Percentiles rank a stretch among this genome's conserved stretches.
phyloP scores from a whole-genome alignment of 495 filamentous ascomycete species.

The Penicillium taxi region DNA sequence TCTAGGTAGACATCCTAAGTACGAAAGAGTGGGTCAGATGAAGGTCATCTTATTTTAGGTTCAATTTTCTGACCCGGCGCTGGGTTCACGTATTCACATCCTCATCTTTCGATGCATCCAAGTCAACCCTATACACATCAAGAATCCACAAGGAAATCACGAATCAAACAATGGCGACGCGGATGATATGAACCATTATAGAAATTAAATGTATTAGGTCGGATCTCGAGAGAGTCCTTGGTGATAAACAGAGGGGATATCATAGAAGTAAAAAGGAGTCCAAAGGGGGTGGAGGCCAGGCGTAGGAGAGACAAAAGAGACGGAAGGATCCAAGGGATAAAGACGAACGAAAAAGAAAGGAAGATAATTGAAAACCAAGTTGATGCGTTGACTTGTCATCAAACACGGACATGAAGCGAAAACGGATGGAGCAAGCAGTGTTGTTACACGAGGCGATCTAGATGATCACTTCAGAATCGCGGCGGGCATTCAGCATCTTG shows the following conservation, averaged over 20 bases:
- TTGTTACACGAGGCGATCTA: conserved; percentile 32
- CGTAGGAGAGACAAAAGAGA: conserved; percentile 16
- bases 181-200: conserved; percentile 18
- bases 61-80: conserved; percentile 11
- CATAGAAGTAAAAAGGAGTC: conserved; percentile 24
- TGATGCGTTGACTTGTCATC: conserved; percentile 43
- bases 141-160: conserved; percentile 14
- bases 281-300: conserved; percentile 6
- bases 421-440: conserved; percentile 27
- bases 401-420: conserved; percentile 39
- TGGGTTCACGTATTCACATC: conserved; percentile 4
- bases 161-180: conserved; percentile 17
- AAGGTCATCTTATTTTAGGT: conserved; percentile 17
- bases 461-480: too few relatives aligned
- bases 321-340: conserved; percentile 11
- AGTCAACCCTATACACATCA: conserved; percentile 17
- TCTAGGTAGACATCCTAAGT: too few relatives aligned
- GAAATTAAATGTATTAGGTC: conserved; percentile 25
- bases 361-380: conserved; percentile 27
- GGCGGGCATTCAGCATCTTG: too few relatives aligned
- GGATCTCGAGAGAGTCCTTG: conserved; percentile 20
- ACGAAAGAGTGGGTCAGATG: conserved; percentile 3
- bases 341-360: conserved; percentile 11
- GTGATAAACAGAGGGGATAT: conserved; percentile 29
- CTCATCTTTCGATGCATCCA: conserved; percentile 10